Evolutionary conservation across 352 stramenopile genomes (phyloP).

Genomic region (Phytophthora capsici): DNA sequence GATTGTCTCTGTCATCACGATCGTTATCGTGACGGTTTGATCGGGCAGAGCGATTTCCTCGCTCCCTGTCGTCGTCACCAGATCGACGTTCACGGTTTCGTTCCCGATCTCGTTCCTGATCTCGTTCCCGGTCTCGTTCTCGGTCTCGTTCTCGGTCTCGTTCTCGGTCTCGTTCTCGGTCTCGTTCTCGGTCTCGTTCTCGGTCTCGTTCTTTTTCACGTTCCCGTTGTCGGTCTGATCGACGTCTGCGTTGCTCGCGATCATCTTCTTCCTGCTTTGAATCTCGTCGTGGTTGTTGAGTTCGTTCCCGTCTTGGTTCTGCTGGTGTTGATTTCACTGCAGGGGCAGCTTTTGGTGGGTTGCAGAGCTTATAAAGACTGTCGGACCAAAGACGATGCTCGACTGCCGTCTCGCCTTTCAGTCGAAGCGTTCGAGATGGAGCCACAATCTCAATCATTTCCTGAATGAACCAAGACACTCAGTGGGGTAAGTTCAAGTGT

Average conservation of each 20-base stretch:
- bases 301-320: constrained; percentile 7
- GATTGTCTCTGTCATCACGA: constrained; percentile 13
- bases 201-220: constrained; percentile 9
- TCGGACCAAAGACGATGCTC: constrained; percentile 85
- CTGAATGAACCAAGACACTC: constrained; percentile 27
- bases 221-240: constrained; percentile 11
- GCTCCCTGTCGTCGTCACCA: constrained; percentile 6
- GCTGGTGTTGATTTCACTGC: constrained; percentile 8
- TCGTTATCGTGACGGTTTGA: constrained; percentile 18
- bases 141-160: constrained; percentile 12
- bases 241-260: constrained; percentile 15
- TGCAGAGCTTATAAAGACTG: constrained; percentile 78
- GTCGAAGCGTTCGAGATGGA: constrained; percentile 67
- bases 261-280: constrained; percentile 21
- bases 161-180: constrained; percentile 22
- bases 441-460: constrained; percentile 88
- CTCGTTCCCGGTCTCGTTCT: constrained; percentile 8
- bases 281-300: too few relatives aligned
- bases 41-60: constrained; percentile 12
- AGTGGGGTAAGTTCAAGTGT: neutral
- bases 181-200: constrained; percentile 23
- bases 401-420: constrained; percentile 80
- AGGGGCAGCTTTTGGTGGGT: constrained; percentile 32
- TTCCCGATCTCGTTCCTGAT: constrained; percentile 7
- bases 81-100: constrained; percentile 8